These are phyloP conservation scores for Cladorrhinum sp. DNA, from an alignment of 2,329 filamentous ascomycete species.

Conservation along the genomic window DNA sequence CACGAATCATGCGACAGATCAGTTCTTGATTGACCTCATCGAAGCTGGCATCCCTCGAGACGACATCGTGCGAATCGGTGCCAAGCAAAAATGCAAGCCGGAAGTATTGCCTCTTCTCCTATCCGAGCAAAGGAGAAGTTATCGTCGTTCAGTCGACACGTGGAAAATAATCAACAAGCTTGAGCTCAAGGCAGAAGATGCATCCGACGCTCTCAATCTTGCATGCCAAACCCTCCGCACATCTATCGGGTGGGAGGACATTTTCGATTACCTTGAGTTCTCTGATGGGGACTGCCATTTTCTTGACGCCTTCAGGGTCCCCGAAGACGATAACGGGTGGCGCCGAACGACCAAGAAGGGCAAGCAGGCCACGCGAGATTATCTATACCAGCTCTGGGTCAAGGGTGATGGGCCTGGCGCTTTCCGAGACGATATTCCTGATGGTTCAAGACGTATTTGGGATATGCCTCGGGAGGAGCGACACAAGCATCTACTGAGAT, in stretches of 20 bases:
- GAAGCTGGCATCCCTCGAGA: conserved; percentile 51
- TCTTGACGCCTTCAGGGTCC: conserved; percentile 55
- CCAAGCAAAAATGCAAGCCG: conserved; percentile 54
- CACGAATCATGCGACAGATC: conserved; percentile 65
- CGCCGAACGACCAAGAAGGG: conserved; percentile 43
- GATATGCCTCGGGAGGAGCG: conserved; percentile 41
- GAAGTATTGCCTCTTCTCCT: conserved; percentile 49
- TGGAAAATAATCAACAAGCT: conserved; percentile 43
- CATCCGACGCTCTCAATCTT: conserved; percentile 26
- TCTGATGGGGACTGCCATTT: conserved; percentile 48
- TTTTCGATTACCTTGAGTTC: conserved; percentile 50
- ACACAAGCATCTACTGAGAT: conserved; percentile 35
- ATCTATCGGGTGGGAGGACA: conserved; percentile 24
- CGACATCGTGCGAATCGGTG: conserved; percentile 61
- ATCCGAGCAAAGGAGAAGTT: conserved; percentile 36
- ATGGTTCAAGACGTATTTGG: conserved; percentile 48
- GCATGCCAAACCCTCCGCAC: conserved; percentile 16
- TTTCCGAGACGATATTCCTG: conserved; percentile 34
- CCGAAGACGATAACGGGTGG: conserved; percentile 45
- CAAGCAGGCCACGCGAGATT: conserved; percentile 41
- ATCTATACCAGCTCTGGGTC: conserved; percentile 56
- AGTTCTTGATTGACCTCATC: conserved; percentile 64
- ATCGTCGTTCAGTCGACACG: conserved; percentile 32
- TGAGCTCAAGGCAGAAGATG: conserved; percentile 34
- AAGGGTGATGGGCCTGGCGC: conserved; percentile 44